These are phyloP conservation scores for Evernia prunastri DNA, from an alignment of 495 filamentous ascomycete species.

Conservation along the genomic window DNA sequence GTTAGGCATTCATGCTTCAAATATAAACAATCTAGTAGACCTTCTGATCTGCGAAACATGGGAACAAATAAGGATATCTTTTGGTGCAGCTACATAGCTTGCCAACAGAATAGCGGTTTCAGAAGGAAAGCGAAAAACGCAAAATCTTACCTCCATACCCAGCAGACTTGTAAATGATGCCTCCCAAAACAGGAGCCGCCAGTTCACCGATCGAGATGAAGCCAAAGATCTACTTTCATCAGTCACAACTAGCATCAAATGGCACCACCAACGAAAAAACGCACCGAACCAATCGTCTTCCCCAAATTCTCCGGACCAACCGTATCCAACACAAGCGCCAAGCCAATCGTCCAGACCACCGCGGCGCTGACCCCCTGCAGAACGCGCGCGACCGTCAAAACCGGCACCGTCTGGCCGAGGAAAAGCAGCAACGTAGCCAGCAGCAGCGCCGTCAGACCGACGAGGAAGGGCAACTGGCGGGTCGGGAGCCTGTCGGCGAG, in stretches of 20 bases:
- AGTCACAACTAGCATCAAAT: not conserved
- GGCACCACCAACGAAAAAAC: not conserved
- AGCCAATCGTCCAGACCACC: constrained; percentile 57
- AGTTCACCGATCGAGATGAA: constrained; percentile 47
- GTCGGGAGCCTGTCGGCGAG: constrained; percentile 51
- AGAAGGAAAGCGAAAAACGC: not conserved
- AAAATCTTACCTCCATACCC: constrained; percentile 36
- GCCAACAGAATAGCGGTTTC: not conserved
- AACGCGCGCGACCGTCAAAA: constrained; percentile 51
- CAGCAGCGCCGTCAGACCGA: constrained; percentile 50
- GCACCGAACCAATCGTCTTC: constrained; percentile 44
- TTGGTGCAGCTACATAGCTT: not conserved
- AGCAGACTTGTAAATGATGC: constrained; percentile 51
- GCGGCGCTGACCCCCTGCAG: constrained; percentile 58
- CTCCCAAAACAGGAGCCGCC: constrained; percentile 53
- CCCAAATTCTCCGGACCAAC: constrained; percentile 52
- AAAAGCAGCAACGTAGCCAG: constrained; percentile 53
- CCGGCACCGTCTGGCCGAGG: constrained; percentile 42
- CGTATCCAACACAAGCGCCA: constrained; percentile 45
- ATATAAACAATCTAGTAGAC: not conserved
- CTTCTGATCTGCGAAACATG: not conserved
- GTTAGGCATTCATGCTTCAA: not conserved
- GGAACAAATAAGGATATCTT: not conserved
- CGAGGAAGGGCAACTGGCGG: constrained; percentile 51
- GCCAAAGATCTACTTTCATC: constrained; percentile 39